A percentile compares a stretch with the other conserved stretches of the same genome.
These are phyloP conservation scores for Colletotrichum spaethianum DNA, from an alignment of 2,329 filamentous ascomycete genomes.

Conservation along the genomic window DNA sequence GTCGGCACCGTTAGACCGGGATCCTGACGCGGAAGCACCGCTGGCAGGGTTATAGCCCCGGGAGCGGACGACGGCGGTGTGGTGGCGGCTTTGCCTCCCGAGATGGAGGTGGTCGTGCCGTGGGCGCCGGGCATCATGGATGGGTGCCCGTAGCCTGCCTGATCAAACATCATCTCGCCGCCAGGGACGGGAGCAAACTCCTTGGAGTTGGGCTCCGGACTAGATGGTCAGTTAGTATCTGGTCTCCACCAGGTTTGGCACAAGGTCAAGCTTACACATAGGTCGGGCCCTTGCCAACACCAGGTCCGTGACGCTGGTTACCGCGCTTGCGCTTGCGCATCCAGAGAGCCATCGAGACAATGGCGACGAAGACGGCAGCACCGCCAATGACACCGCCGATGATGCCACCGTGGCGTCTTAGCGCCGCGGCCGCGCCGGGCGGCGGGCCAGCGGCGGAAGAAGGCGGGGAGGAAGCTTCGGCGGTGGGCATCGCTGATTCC, in stretches of 20 bases:
- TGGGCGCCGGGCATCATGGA: slow-evolving; percentile 40
- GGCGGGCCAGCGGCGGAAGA: slow-evolving; percentile 40
- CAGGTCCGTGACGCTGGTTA: slow-evolving; percentile 60
- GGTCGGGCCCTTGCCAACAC: slow-evolving; percentile 53
- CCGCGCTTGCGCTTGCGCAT: slow-evolving; percentile 59
- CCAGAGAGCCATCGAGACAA: slow-evolving; percentile 60
- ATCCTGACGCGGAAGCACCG: slow-evolving; percentile 45
- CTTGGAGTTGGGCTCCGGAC: slow-evolving; percentile 49
- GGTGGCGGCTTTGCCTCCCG: slow-evolving; percentile 27
- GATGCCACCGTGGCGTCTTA: slow-evolving; percentile 57
- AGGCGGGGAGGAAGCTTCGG: slow-evolving; percentile 38
- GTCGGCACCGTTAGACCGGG: slow-evolving; percentile 52
- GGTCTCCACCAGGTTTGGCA: background rate
- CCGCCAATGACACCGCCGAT: slow-evolving; percentile 69
- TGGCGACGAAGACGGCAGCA: slow-evolving; percentile 59
- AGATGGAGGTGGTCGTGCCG: slow-evolving; percentile 40
- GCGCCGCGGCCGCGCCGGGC: slow-evolving; percentile 51
- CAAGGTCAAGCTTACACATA: slow-evolving; percentile 57
- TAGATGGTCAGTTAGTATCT: slow-evolving; percentile 45
- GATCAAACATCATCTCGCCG: slow-evolving; percentile 37
- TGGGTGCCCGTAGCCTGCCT: slow-evolving; percentile 37
- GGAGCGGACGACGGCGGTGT: slow-evolving; percentile 3
- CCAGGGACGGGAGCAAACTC: slow-evolving; percentile 46
- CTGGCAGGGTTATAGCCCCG: slow-evolving; percentile 42
- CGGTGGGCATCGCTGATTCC: slow-evolving; percentile 30